phyloP scores from a whole-genome alignment of 805 yeast species.

The Grigorovia yakushimaensis region DNA sequence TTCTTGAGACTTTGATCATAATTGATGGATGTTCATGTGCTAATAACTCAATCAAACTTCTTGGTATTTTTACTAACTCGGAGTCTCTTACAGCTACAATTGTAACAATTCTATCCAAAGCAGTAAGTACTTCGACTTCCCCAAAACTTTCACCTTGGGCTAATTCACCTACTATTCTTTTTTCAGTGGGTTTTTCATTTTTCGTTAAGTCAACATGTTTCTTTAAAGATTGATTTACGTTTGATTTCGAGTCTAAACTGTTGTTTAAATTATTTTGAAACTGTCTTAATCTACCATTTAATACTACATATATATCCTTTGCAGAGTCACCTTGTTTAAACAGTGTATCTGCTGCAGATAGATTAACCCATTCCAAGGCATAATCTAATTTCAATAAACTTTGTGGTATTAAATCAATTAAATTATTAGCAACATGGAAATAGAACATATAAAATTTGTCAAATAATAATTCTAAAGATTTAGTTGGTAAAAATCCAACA shows the following conservation, averaged over 20 bases:
- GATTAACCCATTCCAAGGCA: conserved; percentile 91
- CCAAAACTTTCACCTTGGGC: conserved; percentile 95
- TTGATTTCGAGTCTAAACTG: conserved; percentile 16
- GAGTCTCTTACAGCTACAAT: conserved; percentile 86
- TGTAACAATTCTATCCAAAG: conserved; percentile 56
- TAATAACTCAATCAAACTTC: conserved; percentile 76
- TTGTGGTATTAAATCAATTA: conserved; percentile 57
- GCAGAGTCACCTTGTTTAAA: conserved; percentile 80
- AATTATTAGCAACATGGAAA: conserved; percentile 63
- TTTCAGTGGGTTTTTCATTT: conserved; percentile 4
- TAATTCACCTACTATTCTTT: conserved; percentile 52
- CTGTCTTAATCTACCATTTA: conserved; percentile 81
- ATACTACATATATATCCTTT: conserved; percentile 79
- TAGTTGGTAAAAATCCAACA: conserved; percentile 62
- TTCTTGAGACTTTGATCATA: conserved; percentile 79
- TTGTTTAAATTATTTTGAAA: conserved; percentile 23
- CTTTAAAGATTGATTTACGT: conserved; percentile 2
- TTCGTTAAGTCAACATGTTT: conserved; percentile 2
- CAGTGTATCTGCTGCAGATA: conserved; percentile 74
- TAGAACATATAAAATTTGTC: conserved; percentile 72
- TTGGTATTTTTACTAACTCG: conserved; percentile 86
- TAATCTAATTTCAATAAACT: conserved; percentile 71
- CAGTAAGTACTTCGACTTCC: conserved; percentile 87
- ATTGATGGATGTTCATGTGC: conserved; percentile 81
- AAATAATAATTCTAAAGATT: conserved; percentile 50